Percentiles rank a stretch among this genome's conserved stretches.
Evolutionary conservation across 2,329 filamentous ascomycete genomes (phyloP).

Genomic region (Chaetomiaceae sp.): DNA sequence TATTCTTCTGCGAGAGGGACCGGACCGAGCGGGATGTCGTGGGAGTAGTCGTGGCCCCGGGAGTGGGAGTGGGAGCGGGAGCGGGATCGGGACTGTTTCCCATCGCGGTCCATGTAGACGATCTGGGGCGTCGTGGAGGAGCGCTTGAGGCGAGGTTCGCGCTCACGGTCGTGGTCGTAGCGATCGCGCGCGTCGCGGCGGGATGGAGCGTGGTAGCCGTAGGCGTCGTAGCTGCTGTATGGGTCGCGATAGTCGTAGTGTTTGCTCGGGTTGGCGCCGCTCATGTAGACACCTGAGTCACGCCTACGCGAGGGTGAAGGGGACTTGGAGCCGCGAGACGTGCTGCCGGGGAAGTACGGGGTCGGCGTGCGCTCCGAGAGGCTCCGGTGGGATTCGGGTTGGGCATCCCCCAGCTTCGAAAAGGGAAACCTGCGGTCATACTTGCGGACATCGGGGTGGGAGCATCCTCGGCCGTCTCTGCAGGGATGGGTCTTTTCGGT

Average conservation of each 20-base stretch:
- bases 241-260: conserved; percentile 18
- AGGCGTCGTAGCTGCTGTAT: conserved; percentile 10
- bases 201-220: conserved; percentile 14
- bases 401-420: conserved; percentile 22
- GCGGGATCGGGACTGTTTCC: neutral
- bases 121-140: conserved; percentile 26
- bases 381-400: conserved; percentile 18
- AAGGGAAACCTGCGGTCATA: conserved; percentile 27
- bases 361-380: conserved; percentile 22
- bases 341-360: conserved; percentile 18
- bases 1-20: conserved; percentile 20
- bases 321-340: conserved; percentile 25
- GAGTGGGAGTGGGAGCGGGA: conserved; percentile 15
- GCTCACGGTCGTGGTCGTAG: conserved; percentile 11
- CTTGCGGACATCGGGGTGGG: conserved; percentile 25
- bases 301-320: conserved; percentile 24
- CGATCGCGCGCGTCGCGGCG: conserved; percentile 1
- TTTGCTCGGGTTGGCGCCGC: conserved; percentile 19
- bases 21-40: conserved; percentile 18
- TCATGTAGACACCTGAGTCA: conserved; percentile 26
- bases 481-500: conserved; percentile 31
- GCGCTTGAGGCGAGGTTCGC: conserved; percentile 25
- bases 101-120: conserved; percentile 22
- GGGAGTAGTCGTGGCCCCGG: conserved; percentile 17
- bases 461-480: conserved; percentile 28